Evolutionary conservation across 345 rosid genomes (phyloP), one percentile per base, ranked within the genome.

Genomic region (Brassica incana): DNA sequence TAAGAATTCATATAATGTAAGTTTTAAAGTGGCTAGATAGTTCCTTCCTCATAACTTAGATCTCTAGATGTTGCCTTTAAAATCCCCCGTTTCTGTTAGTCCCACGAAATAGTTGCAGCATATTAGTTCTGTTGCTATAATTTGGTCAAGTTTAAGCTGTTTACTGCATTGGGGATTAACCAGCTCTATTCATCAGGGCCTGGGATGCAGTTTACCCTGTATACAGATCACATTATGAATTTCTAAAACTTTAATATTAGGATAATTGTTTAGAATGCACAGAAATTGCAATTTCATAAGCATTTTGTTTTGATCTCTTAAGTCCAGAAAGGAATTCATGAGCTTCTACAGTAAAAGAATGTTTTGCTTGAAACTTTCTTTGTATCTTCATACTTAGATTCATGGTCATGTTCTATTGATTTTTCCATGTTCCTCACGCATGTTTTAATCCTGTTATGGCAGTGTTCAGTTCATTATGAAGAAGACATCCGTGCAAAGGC

Each of bases 401-500:
- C 69, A 27, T 58, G 71, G 18, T 30, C 60, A 29, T 70, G 67
- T 71, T 60, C 32, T 61, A 50, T 27, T n/a, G 43, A 8, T 76
- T 72, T 73, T 60, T 33, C 65, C 74, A 43, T 72, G 72, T 81
- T 74, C 62, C 33, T 85, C 65, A 76, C 81, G 64, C 60, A 78
- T 79, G 56, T 61, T 63, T 72, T 77, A 64, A 38, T 80, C 68
- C 74, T 36, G 27, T 83, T 59, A 29, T 86, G 79, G 83, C 96
- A 95, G 96, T 95, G 94, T 89, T 88, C 98, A 83, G 86, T 90
- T 79, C 97, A 95, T 85, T 85, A 90, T 80, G 96, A 95, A 87
- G 98, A 93, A 80, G 96, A 90, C 52, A 86, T 93, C 74, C 91
- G 98, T 72, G 90, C 92, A 66, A 95, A 93, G 84, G 93, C 99